These are phyloP conservation scores for Cupressus sempervirens DNA, from an alignment of 75 land plant genomes.

Conservation along the genomic window DNA sequence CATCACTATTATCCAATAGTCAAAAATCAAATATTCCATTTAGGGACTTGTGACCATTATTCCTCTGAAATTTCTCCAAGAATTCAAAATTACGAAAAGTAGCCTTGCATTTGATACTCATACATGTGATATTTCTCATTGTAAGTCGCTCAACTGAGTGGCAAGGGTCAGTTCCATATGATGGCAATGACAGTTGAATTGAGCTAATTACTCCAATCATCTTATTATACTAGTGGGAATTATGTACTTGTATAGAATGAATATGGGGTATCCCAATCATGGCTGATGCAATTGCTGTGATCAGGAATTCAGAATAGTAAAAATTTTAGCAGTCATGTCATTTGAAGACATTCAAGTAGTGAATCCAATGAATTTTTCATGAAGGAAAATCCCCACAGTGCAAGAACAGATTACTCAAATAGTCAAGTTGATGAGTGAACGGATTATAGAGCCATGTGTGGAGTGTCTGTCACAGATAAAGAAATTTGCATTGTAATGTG, in stretches of 20 bases:
- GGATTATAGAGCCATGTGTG: not conserved
- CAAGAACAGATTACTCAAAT: not conserved
- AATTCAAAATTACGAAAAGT: not conserved
- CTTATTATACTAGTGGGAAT: not conserved
- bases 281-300: not conserved
- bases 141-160: not conserved
- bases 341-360: not conserved
- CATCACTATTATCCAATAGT: not conserved
- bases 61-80: not conserved
- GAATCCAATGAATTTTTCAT: not conserved
- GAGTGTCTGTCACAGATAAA: not conserved
- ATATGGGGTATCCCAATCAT: conserved; percentile 1
- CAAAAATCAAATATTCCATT: not conserved
- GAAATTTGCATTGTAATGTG: not conserved
- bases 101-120: not conserved
- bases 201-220: not conserved
- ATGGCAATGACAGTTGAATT: not conserved
- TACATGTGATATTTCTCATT: not conserved
- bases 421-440: not conserved
- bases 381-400: not conserved
- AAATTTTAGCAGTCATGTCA: not conserved
- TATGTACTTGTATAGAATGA: not conserved
- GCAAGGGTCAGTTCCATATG: not conserved
- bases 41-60: not conserved
- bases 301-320: not conserved